Base-by-base conservation (phyloP, 768 basidiomycete species). In the Leccinellum rugosiceps region DNA sequence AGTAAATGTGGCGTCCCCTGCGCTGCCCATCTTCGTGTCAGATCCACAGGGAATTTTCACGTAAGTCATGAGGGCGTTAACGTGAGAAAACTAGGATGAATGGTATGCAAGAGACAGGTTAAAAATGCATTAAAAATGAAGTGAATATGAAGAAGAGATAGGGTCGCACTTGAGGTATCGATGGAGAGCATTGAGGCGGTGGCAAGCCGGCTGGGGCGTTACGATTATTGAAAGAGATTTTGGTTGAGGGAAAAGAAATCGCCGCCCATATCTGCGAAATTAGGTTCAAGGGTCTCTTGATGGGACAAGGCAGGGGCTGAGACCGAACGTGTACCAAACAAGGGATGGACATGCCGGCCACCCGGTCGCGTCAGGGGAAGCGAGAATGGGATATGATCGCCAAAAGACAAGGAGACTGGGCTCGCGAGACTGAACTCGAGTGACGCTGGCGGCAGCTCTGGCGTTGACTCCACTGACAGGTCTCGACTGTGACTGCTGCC, bases 391-490 rank as follows among this genome's bases (percentile, higher is more conserved):
- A 60, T 41, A 26, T 70, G 65, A 51, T 73, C 67, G 55, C 75
- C 68, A 30, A 72, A 67, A 57, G 77, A 73, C 58, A 70, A 70
- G 61, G 78, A 60, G 61, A 75, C 69, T 28, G 78, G 56, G 66
- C 77, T 74, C 45, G 71, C 69, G 35, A 77, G 60, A 52, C 66
- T 72, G 44, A 69, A 72, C 31, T 79, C 78, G 48, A 81, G 70
- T 15, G 74, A 69, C 15, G 72, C 65, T 52, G 73, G 69, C 11
- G 68, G 46, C 5, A 77, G 55, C 64, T 83, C 83, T 19, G 83
- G 83, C 3, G 82, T 80, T n/a, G 85, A 85, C 61, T 84, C 81
- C 46, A 75, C 69, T 11, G 83, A 77, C 6, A 80, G 79, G 61
- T 80, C 75, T 23, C 74, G 76, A 45, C 69, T 65, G 60, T 76